Conservation (phyloP, 2,329 filamentous ascomycete species). For the Ceratocystis papillata region DNA sequence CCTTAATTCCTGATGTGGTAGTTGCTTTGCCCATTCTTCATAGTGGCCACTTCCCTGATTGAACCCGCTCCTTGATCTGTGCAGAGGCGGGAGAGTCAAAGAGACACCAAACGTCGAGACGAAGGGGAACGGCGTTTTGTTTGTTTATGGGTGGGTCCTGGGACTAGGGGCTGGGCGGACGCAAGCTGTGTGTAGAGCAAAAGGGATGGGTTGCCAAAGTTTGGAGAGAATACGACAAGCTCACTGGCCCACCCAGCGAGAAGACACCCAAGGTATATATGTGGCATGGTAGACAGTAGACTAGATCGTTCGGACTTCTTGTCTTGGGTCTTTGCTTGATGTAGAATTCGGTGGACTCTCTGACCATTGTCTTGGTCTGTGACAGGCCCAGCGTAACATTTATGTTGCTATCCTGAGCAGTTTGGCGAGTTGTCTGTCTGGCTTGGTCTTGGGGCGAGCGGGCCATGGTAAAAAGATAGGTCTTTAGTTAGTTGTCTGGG, state of each 20-base stretch:
- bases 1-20: not conserved
- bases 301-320: too few relatives aligned
- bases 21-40: not conserved
- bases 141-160: not conserved
- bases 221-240: not conserved
- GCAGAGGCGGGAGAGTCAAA: not conserved
- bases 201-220: not conserved
- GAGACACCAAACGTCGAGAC: not conserved
- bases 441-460: not conserved
- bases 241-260: too few relatives aligned
- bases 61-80: not conserved
- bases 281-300: too few relatives aligned
- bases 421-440: not conserved
- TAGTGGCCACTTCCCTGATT: not conserved
- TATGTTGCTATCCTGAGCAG: not conserved
- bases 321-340: not conserved
- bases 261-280: too few relatives aligned
- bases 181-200: not conserved
- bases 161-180: not conserved
- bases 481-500: not conserved
- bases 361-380: constrained; percentile 7
- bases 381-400: not conserved
- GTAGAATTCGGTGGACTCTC: not conserved
- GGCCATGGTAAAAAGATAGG: too few relatives aligned
- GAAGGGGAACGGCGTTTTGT: not conserved